Conservation (phyloP, 2,329 filamentous ascomycete species). For the Volutella citrinella region DNA sequence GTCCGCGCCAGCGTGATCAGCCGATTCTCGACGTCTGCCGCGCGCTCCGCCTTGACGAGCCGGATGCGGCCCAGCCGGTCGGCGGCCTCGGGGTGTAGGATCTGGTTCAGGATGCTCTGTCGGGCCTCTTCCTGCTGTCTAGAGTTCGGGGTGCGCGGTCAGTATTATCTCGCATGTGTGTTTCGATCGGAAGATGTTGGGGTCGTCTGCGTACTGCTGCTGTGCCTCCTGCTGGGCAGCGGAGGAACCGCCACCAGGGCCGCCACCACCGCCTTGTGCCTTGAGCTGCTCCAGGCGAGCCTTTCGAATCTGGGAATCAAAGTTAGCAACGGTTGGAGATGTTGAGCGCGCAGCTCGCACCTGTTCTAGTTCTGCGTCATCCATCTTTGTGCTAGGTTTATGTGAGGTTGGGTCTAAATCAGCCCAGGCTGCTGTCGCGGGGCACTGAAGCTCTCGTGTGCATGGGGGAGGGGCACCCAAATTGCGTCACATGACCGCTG, state of each 20-base stretch:
- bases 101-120: slow-evolving; percentile 78
- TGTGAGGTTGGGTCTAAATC: no score
- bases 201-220: slow-evolving; percentile 34
- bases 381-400: slow-evolving; percentile 38
- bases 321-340: background rate
- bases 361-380: slow-evolving; percentile 43
- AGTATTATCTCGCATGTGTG: background rate
- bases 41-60: slow-evolving; percentile 90
- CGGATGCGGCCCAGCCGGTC: slow-evolving; percentile 93
- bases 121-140: slow-evolving; percentile 66
- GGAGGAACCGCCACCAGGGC: slow-evolving; percentile 37
- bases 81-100: slow-evolving; percentile 89
- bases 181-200: background rate
- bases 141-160: slow-evolving; percentile 1
- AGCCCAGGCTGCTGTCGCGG: slow-evolving; percentile 17
- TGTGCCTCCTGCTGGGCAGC: slow-evolving; percentile 56
- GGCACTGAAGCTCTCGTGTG: slow-evolving; percentile 10
- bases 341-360: slow-evolving; percentile 17
- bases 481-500: slow-evolving; percentile 19
- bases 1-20: slow-evolving; percentile 87
- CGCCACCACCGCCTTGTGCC: slow-evolving; percentile 57
- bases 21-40: slow-evolving; percentile 85
- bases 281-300: slow-evolving; percentile 93
- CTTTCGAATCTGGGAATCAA: slow-evolving; percentile 68
- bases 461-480: slow-evolving; percentile 22